phyloP scores from a whole-genome alignment of 805 yeast genomes.

The Metschnikowia henanensis region DNA sequence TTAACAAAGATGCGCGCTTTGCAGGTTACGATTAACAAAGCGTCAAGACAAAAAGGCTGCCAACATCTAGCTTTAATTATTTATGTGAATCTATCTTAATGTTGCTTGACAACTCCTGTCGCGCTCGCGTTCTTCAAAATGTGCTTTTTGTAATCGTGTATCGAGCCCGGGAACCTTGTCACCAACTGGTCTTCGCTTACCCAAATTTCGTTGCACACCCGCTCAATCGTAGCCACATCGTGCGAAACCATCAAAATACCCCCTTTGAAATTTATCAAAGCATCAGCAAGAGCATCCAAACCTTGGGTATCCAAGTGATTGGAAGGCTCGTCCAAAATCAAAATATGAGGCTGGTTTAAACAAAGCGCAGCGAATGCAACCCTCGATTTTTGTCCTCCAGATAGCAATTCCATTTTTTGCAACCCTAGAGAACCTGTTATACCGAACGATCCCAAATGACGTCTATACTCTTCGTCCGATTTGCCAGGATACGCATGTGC shows the following conservation, averaged over 20 bases:
- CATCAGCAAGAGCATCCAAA: constrained; percentile 92
- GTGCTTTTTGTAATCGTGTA: constrained; percentile 86
- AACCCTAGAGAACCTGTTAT: constrained; percentile 92
- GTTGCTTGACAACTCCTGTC: constrained; percentile 90
- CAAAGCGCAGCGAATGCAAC: constrained; percentile 98
- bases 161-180: constrained; percentile 73
- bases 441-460: constrained; percentile 96
- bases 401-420: constrained; percentile 83
- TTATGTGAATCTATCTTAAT: no score
- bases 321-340: constrained; percentile 95
- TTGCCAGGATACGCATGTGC: constrained; percentile 86
- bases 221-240: constrained; percentile 88
- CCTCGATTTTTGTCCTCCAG: constrained; percentile 98
- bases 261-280: constrained; percentile 84
- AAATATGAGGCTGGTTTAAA: constrained; percentile 83
- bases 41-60: no score
- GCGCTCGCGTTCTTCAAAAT: constrained; percentile 75
- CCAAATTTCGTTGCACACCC: constrained; percentile 94
- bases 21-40: no score
- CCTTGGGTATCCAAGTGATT: constrained; percentile 98
- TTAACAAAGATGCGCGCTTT: not conserved
- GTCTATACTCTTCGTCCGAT: constrained; percentile 94
- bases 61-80: no score
- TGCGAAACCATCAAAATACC: constrained; percentile 98
- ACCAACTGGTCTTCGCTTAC: constrained; percentile 88